These are phyloP conservation scores for Vanderwaltozyma polyspora DNA, from an alignment of 805 yeast genomes.

Conservation along the genomic window DNA sequence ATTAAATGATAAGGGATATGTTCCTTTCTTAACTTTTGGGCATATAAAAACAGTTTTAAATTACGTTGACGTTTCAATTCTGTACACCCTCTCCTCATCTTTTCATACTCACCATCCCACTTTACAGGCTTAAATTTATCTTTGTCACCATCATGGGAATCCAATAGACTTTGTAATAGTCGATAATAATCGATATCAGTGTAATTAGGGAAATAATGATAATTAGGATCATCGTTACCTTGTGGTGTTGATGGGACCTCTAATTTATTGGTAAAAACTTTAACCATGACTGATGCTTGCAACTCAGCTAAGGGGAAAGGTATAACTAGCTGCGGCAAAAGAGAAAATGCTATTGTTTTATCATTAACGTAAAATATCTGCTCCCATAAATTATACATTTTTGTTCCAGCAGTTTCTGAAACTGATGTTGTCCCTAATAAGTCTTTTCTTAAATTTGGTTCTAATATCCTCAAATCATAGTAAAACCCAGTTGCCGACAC, in stretches of 20 bases:
- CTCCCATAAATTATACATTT: slow-evolving; percentile 38
- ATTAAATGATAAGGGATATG: slow-evolving; percentile 12
- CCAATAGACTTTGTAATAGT: slow-evolving; percentile 14
- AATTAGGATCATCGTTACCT: slow-evolving; percentile 2
- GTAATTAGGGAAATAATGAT: slow-evolving; percentile 12
- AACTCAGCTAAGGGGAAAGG: slow-evolving; percentile 53
- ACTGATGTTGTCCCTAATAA: slow-evolving; percentile 5
- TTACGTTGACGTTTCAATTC: slow-evolving; percentile 16
- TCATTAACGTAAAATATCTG: slow-evolving; percentile 48
- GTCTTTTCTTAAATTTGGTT: slow-evolving; percentile 17
- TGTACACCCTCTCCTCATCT: slow-evolving; percentile 10
- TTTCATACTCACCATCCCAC: slow-evolving; percentile 14
- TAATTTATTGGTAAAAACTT: slow-evolving; percentile 49
- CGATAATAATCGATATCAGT: slow-evolving; percentile 20
- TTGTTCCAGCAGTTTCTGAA: slow-evolving; percentile 1
- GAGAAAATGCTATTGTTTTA: slow-evolving; percentile 54
- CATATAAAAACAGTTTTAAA: slow-evolving; percentile 7
- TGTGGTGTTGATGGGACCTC: slow-evolving; percentile 32
- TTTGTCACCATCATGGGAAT: slow-evolving; percentile 6
- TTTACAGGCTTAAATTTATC: slow-evolving; percentile 16
- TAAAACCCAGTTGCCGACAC: slow-evolving; percentile 44
- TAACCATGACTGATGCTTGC: slow-evolving; percentile 55
- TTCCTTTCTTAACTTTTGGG: slow-evolving; percentile 11
- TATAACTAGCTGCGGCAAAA: slow-evolving; percentile 48
- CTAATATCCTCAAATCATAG: slow-evolving; percentile 34